Conservation (phyloP, 441 rosid species). For the Pelargonium cotyledonis region DNA sequence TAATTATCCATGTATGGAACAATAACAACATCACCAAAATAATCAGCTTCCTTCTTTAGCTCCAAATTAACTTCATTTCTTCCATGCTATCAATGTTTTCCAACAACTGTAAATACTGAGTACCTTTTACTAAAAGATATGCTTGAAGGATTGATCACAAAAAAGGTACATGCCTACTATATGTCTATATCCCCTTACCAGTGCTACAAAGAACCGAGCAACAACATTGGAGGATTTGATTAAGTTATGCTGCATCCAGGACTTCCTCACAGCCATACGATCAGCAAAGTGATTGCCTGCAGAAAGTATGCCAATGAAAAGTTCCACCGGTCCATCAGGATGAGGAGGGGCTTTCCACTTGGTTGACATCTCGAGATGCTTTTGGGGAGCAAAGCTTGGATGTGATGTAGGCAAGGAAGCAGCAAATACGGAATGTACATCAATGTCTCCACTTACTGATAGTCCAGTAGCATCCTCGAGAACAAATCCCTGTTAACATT, state of each 20-base stretch:
- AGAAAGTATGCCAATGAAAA: constrained; percentile 3
- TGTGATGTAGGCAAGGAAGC: constrained; percentile 3
- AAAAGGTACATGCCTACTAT: not conserved
- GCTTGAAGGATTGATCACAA: not conserved
- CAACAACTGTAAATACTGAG: constrained; percentile 10
- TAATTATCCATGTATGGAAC: constrained; percentile 76
- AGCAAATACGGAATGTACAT: not conserved
- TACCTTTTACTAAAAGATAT: constrained; percentile 3
- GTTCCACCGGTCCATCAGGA: not conserved
- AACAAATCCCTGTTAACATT: not conserved
- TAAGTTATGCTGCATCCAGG: not conserved
- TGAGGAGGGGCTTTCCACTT: constrained; percentile 2
- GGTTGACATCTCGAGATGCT: not conserved
- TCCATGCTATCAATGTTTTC: constrained; percentile 33
- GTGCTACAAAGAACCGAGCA: constrained; percentile 33
- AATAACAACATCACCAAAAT: constrained; percentile 57
- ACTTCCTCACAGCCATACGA: constrained; percentile 2
- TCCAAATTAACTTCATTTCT: constrained; percentile 60
- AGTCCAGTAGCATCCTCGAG: constrained; percentile 3
- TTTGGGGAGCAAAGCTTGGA: constrained; percentile 5
- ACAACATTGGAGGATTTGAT: constrained; percentile 18
- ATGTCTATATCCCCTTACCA: constrained; percentile 33
- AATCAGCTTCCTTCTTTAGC: constrained; percentile 59
- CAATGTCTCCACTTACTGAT: not conserved
- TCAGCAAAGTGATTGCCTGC: not conserved